Conservation (phyloP, 2,329 filamentous ascomycete species). For the Hypoxylon sp. region DNA sequence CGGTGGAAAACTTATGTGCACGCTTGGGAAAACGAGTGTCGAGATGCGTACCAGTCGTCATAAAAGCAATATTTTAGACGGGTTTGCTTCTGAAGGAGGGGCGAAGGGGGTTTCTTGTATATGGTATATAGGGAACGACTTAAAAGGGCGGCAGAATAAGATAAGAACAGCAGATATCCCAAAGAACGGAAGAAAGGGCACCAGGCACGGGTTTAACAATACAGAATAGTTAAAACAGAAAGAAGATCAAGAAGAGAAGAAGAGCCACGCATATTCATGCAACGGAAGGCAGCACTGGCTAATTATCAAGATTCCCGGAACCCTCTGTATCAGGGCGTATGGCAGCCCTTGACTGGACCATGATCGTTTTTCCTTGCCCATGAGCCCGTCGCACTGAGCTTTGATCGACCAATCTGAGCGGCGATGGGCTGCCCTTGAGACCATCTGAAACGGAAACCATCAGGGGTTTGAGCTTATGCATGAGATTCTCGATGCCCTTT, state of each 20-base stretch:
- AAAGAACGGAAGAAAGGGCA: slow-evolving; percentile 42
- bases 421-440: slow-evolving; percentile 50
- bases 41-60: slow-evolving; percentile 45
- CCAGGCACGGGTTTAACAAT: slow-evolving; percentile 36
- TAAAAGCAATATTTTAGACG: slow-evolving; percentile 39
- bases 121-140: slow-evolving; percentile 32
- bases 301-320: slow-evolving; percentile 36
- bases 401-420: slow-evolving; percentile 41
- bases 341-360: slow-evolving; percentile 16
- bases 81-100: slow-evolving; percentile 26
- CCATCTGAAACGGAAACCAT: slow-evolving; percentile 53
- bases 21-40: slow-evolving; percentile 48
- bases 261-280: slow-evolving; percentile 41
- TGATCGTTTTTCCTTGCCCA: slow-evolving; percentile 18
- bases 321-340: slow-evolving; percentile 26
- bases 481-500: slow-evolving; percentile 13
- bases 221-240: slow-evolving; percentile 26
- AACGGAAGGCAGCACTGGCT: slow-evolving; percentile 37
- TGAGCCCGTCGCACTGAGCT: slow-evolving; percentile 30
- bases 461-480: slow-evolving; percentile 46
- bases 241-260: slow-evolving; percentile 35
- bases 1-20: slow-evolving; percentile 38
- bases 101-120: slow-evolving; percentile 36
- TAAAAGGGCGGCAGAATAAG: slow-evolving; percentile 21
- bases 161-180: slow-evolving; percentile 40